Percentiles rank a stretch among this genome's conserved stretches.
Conservation (phyloP, 2,329 filamentous ascomycete genomes). For the Emericellopsis atlantica region DNA sequence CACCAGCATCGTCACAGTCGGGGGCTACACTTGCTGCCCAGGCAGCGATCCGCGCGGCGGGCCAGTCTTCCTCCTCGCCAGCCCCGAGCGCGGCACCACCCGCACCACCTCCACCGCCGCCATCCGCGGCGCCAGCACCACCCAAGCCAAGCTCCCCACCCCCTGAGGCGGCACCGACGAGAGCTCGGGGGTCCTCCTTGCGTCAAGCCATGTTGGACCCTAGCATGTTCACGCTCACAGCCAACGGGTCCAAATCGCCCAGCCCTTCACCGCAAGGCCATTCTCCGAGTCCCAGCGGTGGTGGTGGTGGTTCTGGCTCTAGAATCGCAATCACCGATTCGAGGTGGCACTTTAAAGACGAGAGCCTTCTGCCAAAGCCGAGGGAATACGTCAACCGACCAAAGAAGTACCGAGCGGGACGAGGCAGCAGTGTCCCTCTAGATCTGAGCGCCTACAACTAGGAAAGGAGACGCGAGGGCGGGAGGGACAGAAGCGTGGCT, state of each 20-base stretch:
- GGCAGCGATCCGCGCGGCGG: slow-evolving; percentile 29
- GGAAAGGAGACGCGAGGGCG: background rate
- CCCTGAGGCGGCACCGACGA: slow-evolving; percentile 20
- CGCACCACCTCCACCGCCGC: slow-evolving; percentile 21
- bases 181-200: slow-evolving; percentile 32
- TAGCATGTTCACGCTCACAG: slow-evolving; percentile 60
- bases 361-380: slow-evolving; percentile 72
- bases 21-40: slow-evolving; percentile 23
- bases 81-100: slow-evolving; percentile 18
- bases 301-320: slow-evolving; percentile 9
- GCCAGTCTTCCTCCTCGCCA: slow-evolving; percentile 17
- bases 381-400: slow-evolving; percentile 63
- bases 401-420: slow-evolving; percentile 77
- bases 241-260: slow-evolving; percentile 45
- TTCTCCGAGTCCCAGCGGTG: slow-evolving; percentile 14
- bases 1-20: slow-evolving; percentile 18
- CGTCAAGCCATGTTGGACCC: slow-evolving; percentile 58
- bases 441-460: slow-evolving; percentile 40
- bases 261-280: slow-evolving; percentile 27
- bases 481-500: no score
- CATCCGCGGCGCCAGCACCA: slow-evolving; percentile 14
- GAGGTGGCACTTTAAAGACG: slow-evolving; percentile 79
- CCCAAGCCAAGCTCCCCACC: slow-evolving; percentile 23
- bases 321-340: slow-evolving; percentile 58
- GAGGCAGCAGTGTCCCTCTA: slow-evolving; percentile 87